Percentiles rank a stretch among this genome's conserved stretches.
These are phyloP conservation scores for Aphanomyces astaci DNA, from an alignment of 352 stramenopile species.

Conservation along the genomic window DNA sequence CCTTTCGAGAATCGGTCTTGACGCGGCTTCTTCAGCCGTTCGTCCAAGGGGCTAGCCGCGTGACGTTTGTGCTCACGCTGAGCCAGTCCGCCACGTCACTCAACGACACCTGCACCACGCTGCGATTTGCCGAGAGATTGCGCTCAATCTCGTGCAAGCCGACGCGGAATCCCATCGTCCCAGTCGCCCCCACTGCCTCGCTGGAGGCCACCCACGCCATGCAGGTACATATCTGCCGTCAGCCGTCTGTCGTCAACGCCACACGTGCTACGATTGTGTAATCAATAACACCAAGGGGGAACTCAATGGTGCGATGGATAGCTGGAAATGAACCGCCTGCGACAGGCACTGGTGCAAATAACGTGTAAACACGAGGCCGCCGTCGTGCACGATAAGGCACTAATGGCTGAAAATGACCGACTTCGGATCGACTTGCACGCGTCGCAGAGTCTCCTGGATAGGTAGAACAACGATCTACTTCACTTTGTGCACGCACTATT, in stretches of 20 bases:
- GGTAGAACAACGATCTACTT: not conserved
- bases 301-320: slow-evolving; percentile 13
- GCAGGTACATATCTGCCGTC: slow-evolving; percentile 36
- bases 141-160: slow-evolving; percentile 47
- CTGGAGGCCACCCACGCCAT: slow-evolving; percentile 55
- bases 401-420: slow-evolving; percentile 1
- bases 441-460: not conserved
- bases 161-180: slow-evolving; percentile 29
- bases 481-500: too few species aligned
- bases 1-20: slow-evolving; percentile 61
- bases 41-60: slow-evolving; percentile 43
- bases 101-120: slow-evolving; percentile 59
- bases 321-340: slow-evolving; percentile 47
- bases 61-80: slow-evolving; percentile 59
- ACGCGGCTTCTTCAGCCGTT: slow-evolving; percentile 61
- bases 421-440: slow-evolving; percentile 12
- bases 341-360: slow-evolving; percentile 42
- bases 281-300: too few species aligned
- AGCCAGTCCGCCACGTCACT: slow-evolving; percentile 44
- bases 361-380: slow-evolving; percentile 25
- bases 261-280: too few species aligned
- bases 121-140: slow-evolving; percentile 61
- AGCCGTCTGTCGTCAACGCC: too few species aligned
- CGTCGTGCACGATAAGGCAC: not conserved
- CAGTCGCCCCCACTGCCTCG: slow-evolving; percentile 43